Base-by-base conservation (phyloP, 306 rosid genomes). In the Trifolium pratense region DNA sequence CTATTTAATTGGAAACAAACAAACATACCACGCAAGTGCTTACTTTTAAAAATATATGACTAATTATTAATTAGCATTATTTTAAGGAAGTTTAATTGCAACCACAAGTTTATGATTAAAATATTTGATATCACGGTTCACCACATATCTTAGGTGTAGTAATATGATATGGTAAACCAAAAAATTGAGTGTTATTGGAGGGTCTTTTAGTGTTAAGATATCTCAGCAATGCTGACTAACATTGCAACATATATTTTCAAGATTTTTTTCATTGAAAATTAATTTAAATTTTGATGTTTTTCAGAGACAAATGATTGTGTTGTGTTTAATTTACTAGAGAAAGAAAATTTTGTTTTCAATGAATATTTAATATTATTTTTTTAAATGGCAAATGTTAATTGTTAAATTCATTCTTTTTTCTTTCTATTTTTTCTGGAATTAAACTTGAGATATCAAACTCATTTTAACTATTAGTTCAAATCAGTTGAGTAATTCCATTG, bases 141-240 rank as follows among this genome's bases (percentile, higher is more conserved):
- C 21, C 37, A 42, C 36, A 21, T 42, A 46, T 40, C 12, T 21
- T 40, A 20, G 13, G 10, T 40, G 10, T 40, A 40, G 36, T 65
- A 65, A 40, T 65, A 40, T 65, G 7, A 23, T 13, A 11, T 34
- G 1, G 21, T 66, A 11, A 65, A 66, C 21, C 55, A 42, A 66
- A 66, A 40, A 15, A 43, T 43, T 66, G 21, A 14, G 14, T 40
- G 71, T 34, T 16, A 34, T 62, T 62, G 68, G 46, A 16, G 15
- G 14, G 15, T 9, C 7, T 2, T n/a, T 15, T 23, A 23, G 62
- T 23, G 34, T 66, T 66, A 21, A 66, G 34, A 66, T n/a, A 15
- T 23, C 37, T 66, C 71, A 66, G 55, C 55, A 42, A 42, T 66
- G 71, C 55, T 66, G 71, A 66, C 37, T 42, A 66, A 40, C 37